These are phyloP conservation scores for Aureobasidium musti DNA, from an alignment of 2,329 filamentous ascomycete species.

Conservation along the genomic window DNA sequence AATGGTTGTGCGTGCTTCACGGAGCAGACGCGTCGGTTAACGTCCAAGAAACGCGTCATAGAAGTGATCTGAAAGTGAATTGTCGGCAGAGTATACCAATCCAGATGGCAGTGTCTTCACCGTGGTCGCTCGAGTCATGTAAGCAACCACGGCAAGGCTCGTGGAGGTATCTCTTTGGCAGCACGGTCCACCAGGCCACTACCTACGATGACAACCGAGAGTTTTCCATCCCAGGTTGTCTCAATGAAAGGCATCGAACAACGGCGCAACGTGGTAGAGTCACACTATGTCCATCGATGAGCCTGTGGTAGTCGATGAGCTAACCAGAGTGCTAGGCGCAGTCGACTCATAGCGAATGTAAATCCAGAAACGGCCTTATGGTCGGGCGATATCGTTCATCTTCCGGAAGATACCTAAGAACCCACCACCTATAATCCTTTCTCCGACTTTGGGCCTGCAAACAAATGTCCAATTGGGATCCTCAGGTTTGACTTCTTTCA, in stretches of 20 bases:
- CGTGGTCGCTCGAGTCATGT: conserved; percentile 2
- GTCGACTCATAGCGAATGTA: not conserved
- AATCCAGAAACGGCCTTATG: not conserved
- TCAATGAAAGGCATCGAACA: not conserved
- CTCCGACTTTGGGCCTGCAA: conserved; percentile 46
- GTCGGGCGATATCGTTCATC: conserved; percentile 26
- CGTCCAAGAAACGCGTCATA: not conserved
- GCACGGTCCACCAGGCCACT: not conserved
- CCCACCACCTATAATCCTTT: conserved; percentile 43
- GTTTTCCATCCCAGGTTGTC: not conserved
- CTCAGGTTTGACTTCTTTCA: conserved; percentile 17
- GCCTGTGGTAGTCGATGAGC: not conserved
- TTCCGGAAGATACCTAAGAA: conserved; percentile 45
- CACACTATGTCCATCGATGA: no score
- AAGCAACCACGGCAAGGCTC: not conserved
- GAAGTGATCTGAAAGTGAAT: not conserved
- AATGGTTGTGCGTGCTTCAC: not conserved
- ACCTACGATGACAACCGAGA: not conserved
- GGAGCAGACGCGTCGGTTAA: not conserved
- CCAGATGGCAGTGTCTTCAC: not conserved
- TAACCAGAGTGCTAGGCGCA: not conserved
- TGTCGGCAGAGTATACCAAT: not conserved
- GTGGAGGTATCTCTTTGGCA: not conserved
- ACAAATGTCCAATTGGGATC: conserved; percentile 37
- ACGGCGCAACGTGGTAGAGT: not conserved